phyloP scores from a whole-genome alignment of 2,329 filamentous ascomycete genomes.

The Tolypocladium amazonense region DNA sequence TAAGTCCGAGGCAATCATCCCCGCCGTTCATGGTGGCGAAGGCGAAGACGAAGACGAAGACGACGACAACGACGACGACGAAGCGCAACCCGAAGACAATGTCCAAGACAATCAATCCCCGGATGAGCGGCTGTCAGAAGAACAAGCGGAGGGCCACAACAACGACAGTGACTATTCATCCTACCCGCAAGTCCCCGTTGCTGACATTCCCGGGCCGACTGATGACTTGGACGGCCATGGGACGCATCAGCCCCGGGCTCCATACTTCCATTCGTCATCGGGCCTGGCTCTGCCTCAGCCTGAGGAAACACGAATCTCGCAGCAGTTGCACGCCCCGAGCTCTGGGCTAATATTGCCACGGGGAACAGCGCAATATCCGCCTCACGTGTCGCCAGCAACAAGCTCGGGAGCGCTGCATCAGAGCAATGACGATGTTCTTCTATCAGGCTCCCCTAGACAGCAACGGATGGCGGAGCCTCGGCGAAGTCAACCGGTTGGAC shows the following conservation, averaged over 20 bases:
- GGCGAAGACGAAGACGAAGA: slow-evolving; percentile 6
- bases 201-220: slow-evolving; percentile 14
- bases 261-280: slow-evolving; percentile 18
- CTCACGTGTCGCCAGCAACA: slow-evolving; percentile 1
- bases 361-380: slow-evolving; percentile 9
- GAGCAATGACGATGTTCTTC: background rate
- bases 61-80: slow-evolving; percentile 5
- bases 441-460: background rate
- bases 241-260: slow-evolving; percentile 6
- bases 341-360: slow-evolving; percentile 8
- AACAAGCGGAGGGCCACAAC: slow-evolving; percentile 2
- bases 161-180: slow-evolving; percentile 8
- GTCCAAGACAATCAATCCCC: slow-evolving; percentile 7
- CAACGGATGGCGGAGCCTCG: background rate
- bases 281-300: slow-evolving; percentile 14
- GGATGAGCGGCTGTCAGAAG: slow-evolving; percentile 7
- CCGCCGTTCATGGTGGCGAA: slow-evolving; percentile 8
- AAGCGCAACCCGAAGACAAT: slow-evolving; percentile 6
- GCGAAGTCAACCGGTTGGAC: background rate
- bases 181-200: slow-evolving; percentile 17
- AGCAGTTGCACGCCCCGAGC: slow-evolving; percentile 3
- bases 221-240: slow-evolving; percentile 10
- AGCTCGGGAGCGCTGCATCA: slow-evolving; percentile 1
- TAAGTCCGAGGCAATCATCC: slow-evolving; percentile 9
- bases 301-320: slow-evolving; percentile 8